Percentiles rank a stretch among this genome's conserved stretches.
Conservation (phyloP, 2,329 filamentous ascomycete genomes). For the Phyllosticta ampelicida region DNA sequence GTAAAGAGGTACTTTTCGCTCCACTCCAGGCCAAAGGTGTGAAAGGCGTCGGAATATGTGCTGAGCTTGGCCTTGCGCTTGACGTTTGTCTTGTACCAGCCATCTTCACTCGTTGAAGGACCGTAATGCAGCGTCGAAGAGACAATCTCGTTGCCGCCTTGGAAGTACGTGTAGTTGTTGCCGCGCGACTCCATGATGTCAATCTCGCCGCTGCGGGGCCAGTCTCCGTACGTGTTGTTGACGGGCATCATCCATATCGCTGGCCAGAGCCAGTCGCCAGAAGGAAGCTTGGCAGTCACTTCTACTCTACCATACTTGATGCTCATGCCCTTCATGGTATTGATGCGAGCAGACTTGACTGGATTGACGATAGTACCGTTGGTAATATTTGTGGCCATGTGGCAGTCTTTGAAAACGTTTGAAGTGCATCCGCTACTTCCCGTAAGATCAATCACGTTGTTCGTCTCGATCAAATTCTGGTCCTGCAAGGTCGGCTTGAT, state of each 20-base stretch:
- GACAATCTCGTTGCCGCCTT: constrained; percentile 72
- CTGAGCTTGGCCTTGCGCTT: constrained; percentile 66
- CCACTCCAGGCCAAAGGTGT: constrained; percentile 78
- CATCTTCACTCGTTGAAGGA: constrained; percentile 59
- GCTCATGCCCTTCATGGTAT: constrained; percentile 56
- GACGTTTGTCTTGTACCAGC: constrained; percentile 73
- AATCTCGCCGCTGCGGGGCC: constrained; percentile 74
- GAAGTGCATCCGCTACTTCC: constrained; percentile 59
- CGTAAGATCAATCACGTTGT: constrained; percentile 59
- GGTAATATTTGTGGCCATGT: constrained; percentile 63
- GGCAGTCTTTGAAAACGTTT: constrained; percentile 47
- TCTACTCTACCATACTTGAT: constrained; percentile 78
- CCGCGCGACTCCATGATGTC: constrained; percentile 73
- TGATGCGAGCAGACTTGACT: constrained; percentile 66
- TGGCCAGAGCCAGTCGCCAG: constrained; percentile 81
- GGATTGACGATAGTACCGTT: constrained; percentile 70
- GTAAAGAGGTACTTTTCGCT: constrained; percentile 81
- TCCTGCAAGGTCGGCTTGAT: constrained; percentile 67
- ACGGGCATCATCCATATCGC: constrained; percentile 86
- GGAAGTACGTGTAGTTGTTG: constrained; percentile 65
- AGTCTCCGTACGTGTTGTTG: constrained; percentile 59
- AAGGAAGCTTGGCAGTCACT: constrained; percentile 63
- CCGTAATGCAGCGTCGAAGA: constrained; percentile 78
- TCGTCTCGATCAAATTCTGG: constrained; percentile 49
- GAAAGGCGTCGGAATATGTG: constrained; percentile 57